Percentiles rank a stretch among this genome's conserved stretches.
Conservation (phyloP, 768 basidiomycete genomes). For the Lentinula sp. region DNA sequence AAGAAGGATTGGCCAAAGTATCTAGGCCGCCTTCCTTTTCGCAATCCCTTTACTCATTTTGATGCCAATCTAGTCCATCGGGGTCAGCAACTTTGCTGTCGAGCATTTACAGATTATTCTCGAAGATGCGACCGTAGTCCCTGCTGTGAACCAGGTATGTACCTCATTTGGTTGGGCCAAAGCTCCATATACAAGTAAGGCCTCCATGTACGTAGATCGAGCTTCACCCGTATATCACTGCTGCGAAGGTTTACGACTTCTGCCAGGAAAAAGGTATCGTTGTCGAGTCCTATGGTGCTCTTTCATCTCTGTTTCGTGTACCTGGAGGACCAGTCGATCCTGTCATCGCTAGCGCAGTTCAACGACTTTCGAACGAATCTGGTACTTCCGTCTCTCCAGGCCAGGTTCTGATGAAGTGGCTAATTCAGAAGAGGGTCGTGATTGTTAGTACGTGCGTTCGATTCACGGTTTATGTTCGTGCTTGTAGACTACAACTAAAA, state of each 20-base stretch:
- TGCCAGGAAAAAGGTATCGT: slow-evolving; percentile 52
- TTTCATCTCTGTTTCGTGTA: slow-evolving; percentile 34
- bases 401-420: slow-evolving; percentile 68
- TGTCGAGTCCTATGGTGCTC: slow-evolving; percentile 58
- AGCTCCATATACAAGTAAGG: neutral
- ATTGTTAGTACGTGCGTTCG: slow-evolving; percentile 56
- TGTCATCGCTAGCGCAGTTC: slow-evolving; percentile 43
- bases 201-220: slow-evolving; percentile 38
- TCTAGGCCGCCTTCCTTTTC: neutral
- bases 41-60: no score
- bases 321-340: slow-evolving; percentile 55
- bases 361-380: slow-evolving; percentile 36
- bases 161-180: neutral
- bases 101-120: slow-evolving; percentile 21
- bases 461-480: neutral
- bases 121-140: slow-evolving; percentile 17
- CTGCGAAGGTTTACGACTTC: slow-evolving; percentile 48
- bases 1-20: slow-evolving; percentile 27
- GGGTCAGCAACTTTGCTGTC: slow-evolving; percentile 36
- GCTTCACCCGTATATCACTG: slow-evolving; percentile 65
- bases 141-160: slow-evolving; percentile 22
- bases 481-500: neutral
- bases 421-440: slow-evolving; percentile 52
- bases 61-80: slow-evolving; percentile 20
- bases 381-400: slow-evolving; percentile 41